phyloP scores from a whole-genome alignment of 176 grass and related monocot species.

The Puya raimondii region DNA sequence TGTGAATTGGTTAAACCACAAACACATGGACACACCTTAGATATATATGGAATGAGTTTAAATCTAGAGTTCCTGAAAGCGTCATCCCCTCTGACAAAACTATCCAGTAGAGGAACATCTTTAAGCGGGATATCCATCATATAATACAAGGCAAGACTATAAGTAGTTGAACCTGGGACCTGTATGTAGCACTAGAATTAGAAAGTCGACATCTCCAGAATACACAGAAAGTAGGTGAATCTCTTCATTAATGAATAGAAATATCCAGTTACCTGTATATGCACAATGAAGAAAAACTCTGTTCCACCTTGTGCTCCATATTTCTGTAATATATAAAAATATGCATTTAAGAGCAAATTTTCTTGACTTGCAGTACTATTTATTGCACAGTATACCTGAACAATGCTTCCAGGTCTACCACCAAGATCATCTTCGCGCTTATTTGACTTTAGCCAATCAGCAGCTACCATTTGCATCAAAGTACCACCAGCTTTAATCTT shows the following conservation, averaged over 20 bases:
- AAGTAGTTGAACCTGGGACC: slow-evolving; percentile 19
- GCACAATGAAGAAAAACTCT: slow-evolving; percentile 25
- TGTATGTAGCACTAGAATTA: neutral
- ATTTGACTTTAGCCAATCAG: slow-evolving; percentile 23
- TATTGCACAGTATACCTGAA: slow-evolving; percentile 14
- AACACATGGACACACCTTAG: slow-evolving; percentile 8
- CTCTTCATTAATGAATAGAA: neutral
- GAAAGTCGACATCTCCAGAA: neutral
- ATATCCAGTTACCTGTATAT: slow-evolving; percentile 17
- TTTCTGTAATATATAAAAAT: slow-evolving; percentile 13
- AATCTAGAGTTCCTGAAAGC: slow-evolving; percentile 23
- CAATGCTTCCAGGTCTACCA: slow-evolving; percentile 9
- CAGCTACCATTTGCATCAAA: slow-evolving; percentile 30
- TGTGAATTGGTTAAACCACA: neutral
- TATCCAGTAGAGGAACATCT: slow-evolving; percentile 13
- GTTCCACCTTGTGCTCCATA: slow-evolving; percentile 22
- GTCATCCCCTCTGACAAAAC: slow-evolving; percentile 23
- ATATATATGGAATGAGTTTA: slow-evolving; percentile 28
- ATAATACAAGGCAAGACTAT: slow-evolving; percentile 26
- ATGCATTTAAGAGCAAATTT: slow-evolving; percentile 4
- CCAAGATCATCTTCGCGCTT: slow-evolving; percentile 28
- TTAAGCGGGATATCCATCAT: slow-evolving; percentile 21
- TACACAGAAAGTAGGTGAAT: neutral
- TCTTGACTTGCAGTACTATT: neutral
- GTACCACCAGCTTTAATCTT: slow-evolving; percentile 17